These are phyloP conservation scores for Penicillium sp. DNA, from an alignment of 2,329 filamentous ascomycete species.

Conservation along the genomic window DNA sequence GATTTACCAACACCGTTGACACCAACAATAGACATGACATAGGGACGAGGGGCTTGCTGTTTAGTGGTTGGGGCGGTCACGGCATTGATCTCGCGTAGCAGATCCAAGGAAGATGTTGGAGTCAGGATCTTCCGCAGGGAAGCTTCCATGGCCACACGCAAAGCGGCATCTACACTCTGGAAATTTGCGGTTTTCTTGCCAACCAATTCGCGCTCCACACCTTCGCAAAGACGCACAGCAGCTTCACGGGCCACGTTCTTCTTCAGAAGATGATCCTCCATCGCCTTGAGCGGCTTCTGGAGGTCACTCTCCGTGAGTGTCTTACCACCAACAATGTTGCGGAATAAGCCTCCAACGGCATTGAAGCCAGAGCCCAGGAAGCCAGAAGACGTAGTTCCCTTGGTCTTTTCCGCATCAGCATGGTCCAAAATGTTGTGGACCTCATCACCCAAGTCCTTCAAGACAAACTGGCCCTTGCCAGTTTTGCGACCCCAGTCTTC, in stretches of 20 bases:
- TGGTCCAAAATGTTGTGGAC: slow-evolving; percentile 84
- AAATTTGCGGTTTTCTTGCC: slow-evolving; percentile 91
- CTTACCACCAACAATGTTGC: slow-evolving; percentile 94
- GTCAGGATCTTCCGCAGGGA: slow-evolving; percentile 94
- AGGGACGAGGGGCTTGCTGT: slow-evolving; percentile 71
- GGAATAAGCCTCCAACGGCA: slow-evolving; percentile 83
- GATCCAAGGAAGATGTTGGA: slow-evolving; percentile 88
- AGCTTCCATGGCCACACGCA: slow-evolving; percentile 84
- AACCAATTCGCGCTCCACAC: slow-evolving; percentile 84
- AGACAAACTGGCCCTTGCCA: slow-evolving; percentile 84
- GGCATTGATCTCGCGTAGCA: slow-evolving; percentile 87
- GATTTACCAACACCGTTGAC: slow-evolving; percentile 99
- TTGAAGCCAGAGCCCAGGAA: slow-evolving; percentile 77
- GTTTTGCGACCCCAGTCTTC: slow-evolving; percentile 83
- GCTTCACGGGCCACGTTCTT: slow-evolving; percentile 98
- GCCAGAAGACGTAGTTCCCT: slow-evolving; percentile 53
- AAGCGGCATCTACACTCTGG: slow-evolving; percentile 80
- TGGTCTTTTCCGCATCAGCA: slow-evolving; percentile 66
- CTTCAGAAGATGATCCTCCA: slow-evolving; percentile 90
- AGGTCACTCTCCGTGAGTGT: slow-evolving; percentile 85
- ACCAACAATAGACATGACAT: slow-evolving; percentile 96
- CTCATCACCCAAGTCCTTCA: slow-evolving; percentile 91
- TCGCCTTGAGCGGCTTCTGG: slow-evolving; percentile 87
- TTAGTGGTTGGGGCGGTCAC: slow-evolving; percentile 67
- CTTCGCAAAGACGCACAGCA: slow-evolving; percentile 84